Base-by-base conservation (phyloP, 371 early-diverging fungal genomes). In the Umbelopsis sp. region DNA sequence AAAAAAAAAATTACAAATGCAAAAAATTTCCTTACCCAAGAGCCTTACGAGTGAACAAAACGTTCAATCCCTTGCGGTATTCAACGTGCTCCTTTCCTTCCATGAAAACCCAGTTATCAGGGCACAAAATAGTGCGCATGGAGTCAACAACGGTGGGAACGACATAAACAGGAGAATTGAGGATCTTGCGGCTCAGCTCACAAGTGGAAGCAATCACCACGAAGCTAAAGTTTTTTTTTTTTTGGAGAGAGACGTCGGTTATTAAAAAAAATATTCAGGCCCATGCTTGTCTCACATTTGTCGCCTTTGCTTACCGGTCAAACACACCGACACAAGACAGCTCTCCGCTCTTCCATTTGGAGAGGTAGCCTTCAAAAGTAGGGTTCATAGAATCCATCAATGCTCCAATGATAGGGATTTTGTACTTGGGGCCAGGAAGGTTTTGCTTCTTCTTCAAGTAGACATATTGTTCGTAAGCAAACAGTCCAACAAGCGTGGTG, bases 341-440 rank as follows among this genome's bases (percentile, higher is more conserved):
- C 44, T 80, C 81, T 41, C 84, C 84, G 71, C 84, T 84, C 71
- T 81, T 84, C 84, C 84, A 84, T 65, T 84, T 84, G 64, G 72
- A 74, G 78, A 84, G 78, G 38, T 84, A 84, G 8, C 84, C 84
- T 65, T 84, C 84, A 73, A 84, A 84, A 8, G 84, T 84, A 44
- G 84, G 84, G 52, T 84, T 76, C n/a, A 84, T 72, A 32, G 84
- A 84, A 57, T 84, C 84, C 67, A 79, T 74, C 46, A 84, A 79
- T n/a, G 84, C 81, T 63, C 84, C 84, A 51, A 84, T 84, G 62
- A 84, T 77, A 32, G 84, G 84, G 37, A 81, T 77, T 65, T 84
- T 84, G 50, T 80, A 74, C 45, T 65, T 69, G 20, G 84, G 84
- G 32, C 84, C 84, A n/a, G 84, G 84, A 24, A 84, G 72, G 25